Evolutionary conservation across 768 basidiomycete species (phyloP), one percentile per base, ranked within the genome.

Genomic region (Lactarius sp.): DNA sequence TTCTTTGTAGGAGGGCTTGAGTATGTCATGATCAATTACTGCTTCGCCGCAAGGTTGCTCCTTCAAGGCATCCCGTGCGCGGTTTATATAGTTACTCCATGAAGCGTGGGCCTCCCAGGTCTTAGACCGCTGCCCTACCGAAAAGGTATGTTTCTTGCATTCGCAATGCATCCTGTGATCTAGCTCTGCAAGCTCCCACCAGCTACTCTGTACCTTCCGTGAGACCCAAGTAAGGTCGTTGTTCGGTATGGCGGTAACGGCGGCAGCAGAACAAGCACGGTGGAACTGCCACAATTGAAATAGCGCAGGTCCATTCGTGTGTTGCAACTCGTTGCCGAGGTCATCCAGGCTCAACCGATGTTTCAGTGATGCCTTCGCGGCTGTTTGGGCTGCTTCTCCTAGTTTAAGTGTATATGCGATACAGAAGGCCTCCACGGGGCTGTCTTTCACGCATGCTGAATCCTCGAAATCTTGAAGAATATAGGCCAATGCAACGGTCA

Each of bases 361-460:
- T 10, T 46, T 33, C 20, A 60, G 52, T 34, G 57, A 64, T 31
- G 52, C 52, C n/a, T 47, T 59, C 20, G 63, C 61, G 5, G 61
- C 56, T n/a, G 44, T 4, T 8, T 55, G 56, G 6, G 33, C 44
- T 0, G 33, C 31, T 7, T 52, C 52, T 37, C 44, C 33, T 41
- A 60, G 31, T 46, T 60, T 9, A 31, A 8, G 16, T 4, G 41
- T 22, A 33, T 37, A 53, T 3, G 33, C 42, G 5, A 5, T 13
- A n/a, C 52, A 60, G 20, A 60, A 60, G 2, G 52, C 59, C 34
- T 22, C 13, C 10, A 52, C 4, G 2, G 39, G 59, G 1, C 8
- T 34, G 12, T 60, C 12, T 36, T 14, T 33, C 9, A 57, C 2
- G 13, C 13, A 14, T 14, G 41, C 41, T 13, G 41, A 41, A 41